Conservation (phyloP, 2,329 filamentous ascomycete species). For the Neoascochyta sp. region DNA sequence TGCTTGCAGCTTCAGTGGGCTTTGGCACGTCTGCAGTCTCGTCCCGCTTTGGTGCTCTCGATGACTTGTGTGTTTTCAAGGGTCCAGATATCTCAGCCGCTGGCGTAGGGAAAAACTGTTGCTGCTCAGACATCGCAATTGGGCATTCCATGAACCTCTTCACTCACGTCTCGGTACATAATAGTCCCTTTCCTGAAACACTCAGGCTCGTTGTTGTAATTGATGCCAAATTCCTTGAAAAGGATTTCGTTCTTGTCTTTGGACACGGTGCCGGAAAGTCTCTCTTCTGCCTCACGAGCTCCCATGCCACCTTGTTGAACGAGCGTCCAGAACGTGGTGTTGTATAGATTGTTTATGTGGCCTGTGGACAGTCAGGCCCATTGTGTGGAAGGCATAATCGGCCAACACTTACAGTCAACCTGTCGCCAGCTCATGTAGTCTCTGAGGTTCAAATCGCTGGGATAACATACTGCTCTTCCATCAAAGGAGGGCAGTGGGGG, state of each 20-base stretch:
- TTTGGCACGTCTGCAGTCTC: too few relatives aligned
- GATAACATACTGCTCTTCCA: constrained; percentile 86
- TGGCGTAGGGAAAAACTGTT: constrained; percentile 27
- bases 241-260: constrained; percentile 95
- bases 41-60: too few relatives aligned
- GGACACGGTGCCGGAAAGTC: constrained; percentile 75
- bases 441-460: constrained; percentile 72
- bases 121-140: constrained; percentile 9
- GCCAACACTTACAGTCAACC: constrained; percentile 79
- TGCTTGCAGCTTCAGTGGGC: too few relatives aligned
- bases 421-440: constrained; percentile 98
- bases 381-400: too few relatives aligned
- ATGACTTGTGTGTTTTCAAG: too few relatives aligned
- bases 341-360: constrained; percentile 98
- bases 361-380: constrained; percentile 47
- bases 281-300: constrained; percentile 73
- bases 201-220: constrained; percentile 95
- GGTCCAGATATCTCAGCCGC: constrained; percentile 10
- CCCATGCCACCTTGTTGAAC: constrained; percentile 74
- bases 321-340: constrained; percentile 92
- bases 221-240: constrained; percentile 82
- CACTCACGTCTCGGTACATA: constrained; percentile 71
- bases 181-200: constrained; percentile 94
- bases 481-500: constrained; percentile 85
- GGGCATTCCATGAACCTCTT: neutral